Conservation (phyloP, 257 asterid genomes). For the Fraxinus pennsylvanica region DNA sequence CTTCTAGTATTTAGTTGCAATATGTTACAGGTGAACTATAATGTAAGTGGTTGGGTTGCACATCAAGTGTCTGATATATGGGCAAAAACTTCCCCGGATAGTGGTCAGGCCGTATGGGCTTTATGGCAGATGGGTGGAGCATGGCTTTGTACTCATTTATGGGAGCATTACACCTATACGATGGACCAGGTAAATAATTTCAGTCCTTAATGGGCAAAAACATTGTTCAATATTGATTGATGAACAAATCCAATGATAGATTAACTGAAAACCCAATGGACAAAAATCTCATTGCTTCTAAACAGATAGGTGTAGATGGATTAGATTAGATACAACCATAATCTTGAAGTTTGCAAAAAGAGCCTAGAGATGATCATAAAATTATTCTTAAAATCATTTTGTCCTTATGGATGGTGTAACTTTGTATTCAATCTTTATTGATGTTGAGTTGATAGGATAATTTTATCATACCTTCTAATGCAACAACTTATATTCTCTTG, state of each 20-base stretch:
- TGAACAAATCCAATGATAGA: too few species aligned
- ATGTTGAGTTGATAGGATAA: background rate
- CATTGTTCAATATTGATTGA: background rate
- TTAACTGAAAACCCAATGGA: too few species aligned
- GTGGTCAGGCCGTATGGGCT: constrained; percentile 66
- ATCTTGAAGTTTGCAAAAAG: too few species aligned
- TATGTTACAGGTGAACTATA: constrained; percentile 77
- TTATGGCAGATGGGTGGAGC: constrained; percentile 91
- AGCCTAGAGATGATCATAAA: too few species aligned
- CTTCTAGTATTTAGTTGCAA: constrained; percentile 62
- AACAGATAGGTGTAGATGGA: too few species aligned
- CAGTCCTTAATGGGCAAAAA: background rate
- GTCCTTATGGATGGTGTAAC: background rate
- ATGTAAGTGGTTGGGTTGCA: constrained; percentile 78
- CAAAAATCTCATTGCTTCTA: too few species aligned
- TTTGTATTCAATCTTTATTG: background rate
- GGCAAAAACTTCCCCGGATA: constrained; percentile 79
- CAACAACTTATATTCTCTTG: background rate
- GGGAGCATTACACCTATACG: constrained; percentile 79
- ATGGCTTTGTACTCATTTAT: constrained; percentile 80
- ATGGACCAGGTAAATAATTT: constrained; percentile 54
- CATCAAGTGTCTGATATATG: constrained; percentile 81
- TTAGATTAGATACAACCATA: too few species aligned
- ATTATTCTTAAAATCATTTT: background rate
- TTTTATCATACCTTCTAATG: background rate